A percentile compares a stretch with the other conserved stretches of the same genome.
Conservation (phyloP, 106 monocot genomes). For the Iris macrosiphon region DNA sequence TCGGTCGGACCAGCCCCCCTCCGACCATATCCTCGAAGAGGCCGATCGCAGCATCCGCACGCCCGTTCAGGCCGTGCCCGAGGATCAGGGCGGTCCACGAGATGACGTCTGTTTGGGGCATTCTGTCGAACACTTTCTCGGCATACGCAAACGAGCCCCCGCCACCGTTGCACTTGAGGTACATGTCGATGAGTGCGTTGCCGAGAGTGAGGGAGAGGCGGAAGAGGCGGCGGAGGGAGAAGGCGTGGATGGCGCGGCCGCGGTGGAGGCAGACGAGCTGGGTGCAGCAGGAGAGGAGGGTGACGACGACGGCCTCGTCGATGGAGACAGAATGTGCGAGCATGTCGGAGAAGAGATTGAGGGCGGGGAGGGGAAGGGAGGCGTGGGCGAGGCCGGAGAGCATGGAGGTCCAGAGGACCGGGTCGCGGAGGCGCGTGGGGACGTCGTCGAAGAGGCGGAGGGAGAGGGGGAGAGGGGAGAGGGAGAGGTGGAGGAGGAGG, state of each 20-base stretch:
- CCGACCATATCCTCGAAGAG: slow-evolving; percentile 45
- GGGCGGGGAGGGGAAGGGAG: slow-evolving; percentile 23
- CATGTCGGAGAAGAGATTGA: slow-evolving; percentile 47
- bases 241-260: slow-evolving; percentile 51
- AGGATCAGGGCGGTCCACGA: slow-evolving; percentile 71
- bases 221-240: slow-evolving; percentile 15
- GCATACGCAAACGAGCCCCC: slow-evolving; percentile 31
- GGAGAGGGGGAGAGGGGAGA: slow-evolving; percentile 18
- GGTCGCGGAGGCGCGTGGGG: slow-evolving; percentile 22
- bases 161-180: slow-evolving; percentile 73
- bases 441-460: slow-evolving; percentile 51
- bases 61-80: slow-evolving; percentile 57
- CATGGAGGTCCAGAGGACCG: slow-evolving; percentile 70
- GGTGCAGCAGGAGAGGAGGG: slow-evolving; percentile 33
- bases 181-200: slow-evolving; percentile 77
- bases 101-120: slow-evolving; percentile 49
- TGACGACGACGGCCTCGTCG: slow-evolving; percentile 47
- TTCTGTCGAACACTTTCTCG: slow-evolving; percentile 35
- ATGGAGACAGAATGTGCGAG: slow-evolving; percentile 18
- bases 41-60: slow-evolving; percentile 24
- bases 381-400: slow-evolving; percentile 55
- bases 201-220: slow-evolving; percentile 29
- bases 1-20: slow-evolving; percentile 24
- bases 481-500: slow-evolving; percentile 27
- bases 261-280: slow-evolving; percentile 21